Conservation (phyloP, 768 basidiomycete species). For the Coprinopsis cinerea region DNA sequence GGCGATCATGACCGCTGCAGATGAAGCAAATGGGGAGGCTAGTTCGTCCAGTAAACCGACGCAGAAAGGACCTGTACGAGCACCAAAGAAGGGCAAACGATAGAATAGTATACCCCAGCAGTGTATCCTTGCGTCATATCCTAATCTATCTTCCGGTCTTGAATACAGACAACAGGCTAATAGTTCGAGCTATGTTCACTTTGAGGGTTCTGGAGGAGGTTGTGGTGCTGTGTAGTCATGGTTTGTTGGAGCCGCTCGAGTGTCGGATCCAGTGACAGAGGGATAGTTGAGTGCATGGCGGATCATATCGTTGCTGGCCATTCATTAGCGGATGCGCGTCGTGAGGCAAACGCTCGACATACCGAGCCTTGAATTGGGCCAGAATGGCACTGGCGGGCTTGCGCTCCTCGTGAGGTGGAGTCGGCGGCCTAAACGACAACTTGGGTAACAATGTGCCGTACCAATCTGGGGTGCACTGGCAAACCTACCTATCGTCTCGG, state of each 20-base stretch:
- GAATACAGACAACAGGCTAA: neutral
- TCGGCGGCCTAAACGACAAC: conserved; percentile 15
- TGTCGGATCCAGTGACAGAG: conserved; percentile 11
- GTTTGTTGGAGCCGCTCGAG: neutral
- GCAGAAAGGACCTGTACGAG: conserved; percentile 16
- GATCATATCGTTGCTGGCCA: conserved; percentile 27
- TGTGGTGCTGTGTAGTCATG: neutral
- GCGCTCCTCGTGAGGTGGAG: conserved; percentile 30
- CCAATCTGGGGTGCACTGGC: neutral
- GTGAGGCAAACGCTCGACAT: conserved; percentile 11
- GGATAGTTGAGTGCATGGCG: conserved; percentile 55
- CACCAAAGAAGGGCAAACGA: conserved; percentile 32
- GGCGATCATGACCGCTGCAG: conserved; percentile 20
- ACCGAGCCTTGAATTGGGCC: conserved; percentile 68
- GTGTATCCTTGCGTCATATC: no score
- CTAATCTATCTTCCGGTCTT: neutral
- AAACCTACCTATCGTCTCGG: conserved; percentile 44
- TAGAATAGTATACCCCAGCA: no score
- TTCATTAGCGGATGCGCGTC: neutral
- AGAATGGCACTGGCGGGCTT: conserved; percentile 46
- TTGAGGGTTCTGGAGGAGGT: neutral
- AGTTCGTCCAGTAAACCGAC: conserved; percentile 14
- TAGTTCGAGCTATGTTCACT: neutral
- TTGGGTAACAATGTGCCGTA: neutral
- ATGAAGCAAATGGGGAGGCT: conserved; percentile 11